Conservation (phyloP, 2,329 filamentous ascomycete species). For the Alternaria dauci region DNA sequence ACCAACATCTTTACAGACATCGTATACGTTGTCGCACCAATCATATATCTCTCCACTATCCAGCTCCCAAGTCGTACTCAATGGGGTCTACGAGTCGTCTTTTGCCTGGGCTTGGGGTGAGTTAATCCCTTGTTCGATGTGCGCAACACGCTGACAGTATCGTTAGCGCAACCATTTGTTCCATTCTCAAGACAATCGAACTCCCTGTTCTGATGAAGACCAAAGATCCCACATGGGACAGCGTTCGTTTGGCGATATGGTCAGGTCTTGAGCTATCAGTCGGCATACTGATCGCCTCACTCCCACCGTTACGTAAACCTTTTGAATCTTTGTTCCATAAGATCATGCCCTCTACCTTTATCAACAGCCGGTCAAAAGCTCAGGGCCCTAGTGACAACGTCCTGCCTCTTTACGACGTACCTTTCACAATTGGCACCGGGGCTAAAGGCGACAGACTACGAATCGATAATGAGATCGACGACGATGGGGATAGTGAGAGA, state of each 20-base stretch:
- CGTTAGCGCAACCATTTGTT: too few relatives aligned
- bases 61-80: neutral
- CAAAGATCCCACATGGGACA: too few relatives aligned
- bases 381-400: neutral
- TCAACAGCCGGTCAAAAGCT: too few relatives aligned
- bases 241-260: neutral
- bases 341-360: too few relatives aligned
- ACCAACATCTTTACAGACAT: neutral
- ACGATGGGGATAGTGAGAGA: constrained; percentile 34
- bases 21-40: neutral
- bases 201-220: too few relatives aligned
- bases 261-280: constrained; percentile 31
- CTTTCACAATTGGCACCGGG: constrained; percentile 2
- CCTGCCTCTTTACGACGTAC: constrained; percentile 31
- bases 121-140: too few relatives aligned
- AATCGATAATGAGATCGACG: constrained; percentile 6
- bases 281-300: constrained; percentile 34
- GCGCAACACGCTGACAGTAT: too few relatives aligned
- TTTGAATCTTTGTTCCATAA: too few relatives aligned
- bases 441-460: constrained; percentile 7
- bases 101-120: neutral
- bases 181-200: too few relatives aligned
- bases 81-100: neutral
- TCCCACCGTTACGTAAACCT: constrained; percentile 29
- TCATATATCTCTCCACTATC: neutral